Evolutionary conservation across 768 basidiomycete species (phyloP), one percentile per base, ranked within the genome.

Genomic region (Mycena indigotica): DNA sequence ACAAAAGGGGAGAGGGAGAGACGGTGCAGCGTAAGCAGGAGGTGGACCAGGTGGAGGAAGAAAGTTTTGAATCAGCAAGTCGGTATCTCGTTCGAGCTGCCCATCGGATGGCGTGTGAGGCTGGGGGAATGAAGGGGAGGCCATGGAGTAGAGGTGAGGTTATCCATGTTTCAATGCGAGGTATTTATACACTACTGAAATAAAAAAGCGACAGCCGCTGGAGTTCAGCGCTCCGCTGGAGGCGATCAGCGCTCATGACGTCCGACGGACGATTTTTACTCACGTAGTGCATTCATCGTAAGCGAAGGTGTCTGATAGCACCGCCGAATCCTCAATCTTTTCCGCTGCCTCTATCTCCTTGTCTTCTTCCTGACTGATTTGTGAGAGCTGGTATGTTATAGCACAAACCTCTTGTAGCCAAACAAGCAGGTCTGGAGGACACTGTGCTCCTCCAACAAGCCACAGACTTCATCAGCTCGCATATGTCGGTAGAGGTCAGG

Each of bases 1-100:
- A 40, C 66, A 67, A 24, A 67, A 56, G 3, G 67, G 66, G 6
- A 61, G 39, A 8, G 57, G 56, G 8, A 64, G 38, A 1, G 51
- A 45, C 1, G 41, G 17, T 5, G 39, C 23, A 5, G 16, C 23
- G 19, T 57, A 56, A 19, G 30, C 49, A 4, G 30, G 38, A 16
- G 48, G 52, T 12, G n/a, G 24, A 24, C 45, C 19, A 17, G 51
- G 28, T 3, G 39, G 21, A 12, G 63, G 61, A 28, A 61, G 51
- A 32, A 56, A 59, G 16, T 53, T 52, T 28, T 55, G 50, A 10
- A 63, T 56, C 21, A 65, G 56, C 6, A 50, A 28, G 16, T 61
- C 63, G 4, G 63, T 56, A 52, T 65, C 63, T 13, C 56, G 60
- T 12, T n/a, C 26, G 30, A 57, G 24, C 29, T 61, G 28, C 35